A percentile compares a stretch with the other conserved stretches of the same genome.
These are phyloP conservation scores for Aquilaria yunnanensis DNA, from an alignment of 345 rosid genomes.

Conservation along the genomic window DNA sequence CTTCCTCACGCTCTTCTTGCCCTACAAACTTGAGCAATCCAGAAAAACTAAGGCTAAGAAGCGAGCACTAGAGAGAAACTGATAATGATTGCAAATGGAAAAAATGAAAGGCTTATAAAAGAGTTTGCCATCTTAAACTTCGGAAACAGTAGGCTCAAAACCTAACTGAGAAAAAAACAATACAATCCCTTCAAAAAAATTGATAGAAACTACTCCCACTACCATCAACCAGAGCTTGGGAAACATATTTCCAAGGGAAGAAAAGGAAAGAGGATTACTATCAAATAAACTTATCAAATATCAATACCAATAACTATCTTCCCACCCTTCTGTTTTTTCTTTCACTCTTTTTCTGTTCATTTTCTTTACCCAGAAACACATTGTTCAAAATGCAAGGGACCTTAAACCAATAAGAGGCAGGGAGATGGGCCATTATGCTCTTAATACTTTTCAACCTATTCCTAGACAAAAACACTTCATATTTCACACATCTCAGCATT, in stretches of 20 bases:
- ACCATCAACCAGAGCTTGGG: constrained; percentile 59
- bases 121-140: too few relatives aligned
- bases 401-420: constrained; percentile 5
- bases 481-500: neutral
- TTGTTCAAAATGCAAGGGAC: constrained; percentile 13
- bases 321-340: constrained; percentile 3
- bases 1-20: constrained; percentile 36
- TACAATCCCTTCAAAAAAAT: constrained; percentile 83
- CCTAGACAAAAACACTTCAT: neutral
- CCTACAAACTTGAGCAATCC: constrained; percentile 42
- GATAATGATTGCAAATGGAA: constrained; percentile 22
- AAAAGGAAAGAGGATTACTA: constrained; percentile 21
- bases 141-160: too few relatives aligned
- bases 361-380: neutral
- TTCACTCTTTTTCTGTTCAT: neutral
- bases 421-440: too few relatives aligned
- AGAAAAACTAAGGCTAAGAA: constrained; percentile 29
- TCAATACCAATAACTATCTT: constrained; percentile 1
- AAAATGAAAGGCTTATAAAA: too few relatives aligned
- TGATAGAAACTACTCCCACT: constrained; percentile 77
- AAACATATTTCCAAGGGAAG: constrained; percentile 14
- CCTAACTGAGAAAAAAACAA: constrained; percentile 49
- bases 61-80: constrained; percentile 23
- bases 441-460: too few relatives aligned
- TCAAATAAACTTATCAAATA: constrained; percentile 19